phyloP scores from a whole-genome alignment of 75 land plant species.

The Isoetes taiwanensis region DNA sequence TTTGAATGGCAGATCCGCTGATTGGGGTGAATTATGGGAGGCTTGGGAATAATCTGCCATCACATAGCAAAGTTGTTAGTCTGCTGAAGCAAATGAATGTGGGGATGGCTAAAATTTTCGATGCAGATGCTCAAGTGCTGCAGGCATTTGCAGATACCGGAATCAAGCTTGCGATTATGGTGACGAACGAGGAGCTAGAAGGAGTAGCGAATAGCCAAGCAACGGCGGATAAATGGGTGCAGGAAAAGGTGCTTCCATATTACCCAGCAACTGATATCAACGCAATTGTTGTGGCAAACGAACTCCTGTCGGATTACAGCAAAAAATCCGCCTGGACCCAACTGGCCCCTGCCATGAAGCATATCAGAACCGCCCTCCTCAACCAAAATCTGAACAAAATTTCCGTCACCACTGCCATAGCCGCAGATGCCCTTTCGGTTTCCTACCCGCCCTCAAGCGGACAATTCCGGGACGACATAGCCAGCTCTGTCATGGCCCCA shows the following conservation, averaged over 20 bases:
- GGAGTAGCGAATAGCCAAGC: not conserved
- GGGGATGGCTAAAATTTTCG: not conserved
- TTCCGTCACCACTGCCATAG: not conserved
- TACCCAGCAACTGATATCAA: not conserved
- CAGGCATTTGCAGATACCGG: not conserved
- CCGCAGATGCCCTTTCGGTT: not conserved
- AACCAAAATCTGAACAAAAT: not conserved
- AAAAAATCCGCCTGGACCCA: not conserved
- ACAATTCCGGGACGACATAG: not conserved
- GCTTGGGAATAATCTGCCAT: not conserved
- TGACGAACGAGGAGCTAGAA: not conserved
- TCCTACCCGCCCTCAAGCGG: not conserved
- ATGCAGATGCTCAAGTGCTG: not conserved
- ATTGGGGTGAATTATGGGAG: not conserved
- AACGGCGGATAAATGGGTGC: not conserved
- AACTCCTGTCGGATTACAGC: not conserved
- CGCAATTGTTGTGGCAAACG: not conserved
- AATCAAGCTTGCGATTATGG: conserved; percentile 1
- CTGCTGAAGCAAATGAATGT: not conserved
- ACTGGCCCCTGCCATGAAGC: conserved; percentile 1
- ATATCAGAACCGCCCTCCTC: not conserved
- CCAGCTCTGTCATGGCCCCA: not conserved
- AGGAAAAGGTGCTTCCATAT: not conserved
- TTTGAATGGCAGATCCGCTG: no score
- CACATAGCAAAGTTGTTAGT: not conserved